Evolutionary conservation across 1,139 yeast genomes (phyloP).

Genomic region (Arxiozyma heterogenica): DNA sequence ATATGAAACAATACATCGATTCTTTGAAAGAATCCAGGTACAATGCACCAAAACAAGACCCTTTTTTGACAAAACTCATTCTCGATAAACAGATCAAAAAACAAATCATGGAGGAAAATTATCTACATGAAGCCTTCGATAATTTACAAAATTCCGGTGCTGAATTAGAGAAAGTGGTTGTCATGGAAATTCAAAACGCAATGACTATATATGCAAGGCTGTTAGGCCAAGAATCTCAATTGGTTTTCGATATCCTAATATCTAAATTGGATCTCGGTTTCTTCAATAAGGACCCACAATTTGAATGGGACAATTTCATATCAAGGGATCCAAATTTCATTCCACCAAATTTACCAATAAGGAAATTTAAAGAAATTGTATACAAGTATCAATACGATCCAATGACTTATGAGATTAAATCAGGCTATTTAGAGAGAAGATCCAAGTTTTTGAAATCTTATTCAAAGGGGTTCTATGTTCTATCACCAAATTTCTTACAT

Average conservation of each 20-base stretch:
- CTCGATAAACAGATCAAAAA: constrained; percentile 70
- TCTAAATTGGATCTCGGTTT: constrained; percentile 67
- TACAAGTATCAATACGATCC: constrained; percentile 67
- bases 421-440: constrained; percentile 80
- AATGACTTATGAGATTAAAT: constrained; percentile 59
- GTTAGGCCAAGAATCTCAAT: constrained; percentile 58
- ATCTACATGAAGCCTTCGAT: constrained; percentile 76
- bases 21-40: constrained; percentile 38
- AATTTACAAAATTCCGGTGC: constrained; percentile 84
- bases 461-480: constrained; percentile 82
- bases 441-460: constrained; percentile 86
- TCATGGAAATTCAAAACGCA: constrained; percentile 76
- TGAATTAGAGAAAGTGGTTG: constrained; percentile 81
- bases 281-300: constrained; percentile 63
- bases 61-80: constrained; percentile 62
- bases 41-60: constrained; percentile 47
- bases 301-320: constrained; percentile 86
- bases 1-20: constrained; percentile 41
- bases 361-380: constrained; percentile 52
- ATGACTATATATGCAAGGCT: constrained; percentile 61
- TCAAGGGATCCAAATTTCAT: constrained; percentile 68
- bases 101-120: constrained; percentile 77
- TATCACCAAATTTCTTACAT: constrained; percentile 81
- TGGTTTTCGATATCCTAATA: constrained; percentile 54
- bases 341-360: constrained; percentile 60